Base-by-base conservation (phyloP, 2,329 filamentous ascomycete genomes). In the Phoma sp. region DNA sequence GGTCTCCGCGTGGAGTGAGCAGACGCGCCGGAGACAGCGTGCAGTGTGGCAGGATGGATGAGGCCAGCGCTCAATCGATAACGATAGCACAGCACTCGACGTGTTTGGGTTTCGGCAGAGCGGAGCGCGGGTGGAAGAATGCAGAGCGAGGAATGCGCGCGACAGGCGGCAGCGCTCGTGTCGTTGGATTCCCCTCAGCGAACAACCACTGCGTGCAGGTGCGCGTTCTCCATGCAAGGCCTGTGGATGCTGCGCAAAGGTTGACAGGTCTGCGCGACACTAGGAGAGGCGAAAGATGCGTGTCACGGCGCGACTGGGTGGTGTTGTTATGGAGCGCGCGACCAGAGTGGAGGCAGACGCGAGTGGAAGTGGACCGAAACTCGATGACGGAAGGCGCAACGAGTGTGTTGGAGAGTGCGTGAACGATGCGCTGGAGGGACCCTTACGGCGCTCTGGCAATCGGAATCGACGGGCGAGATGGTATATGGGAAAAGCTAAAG, bases 151-250 rank as follows among this genome's bases (percentile, higher is more conserved):
- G 64, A 65, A 64, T 64, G 63, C 58, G 61, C 60, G 59, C 48
- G 56, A 59, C 58, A 52, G 27, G 9, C 27, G 18, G 51, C 47
- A 48, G 57, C 55, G 57, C 46, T 50, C 60, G 55, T 36, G 54
- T 55, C 46, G 57, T 53, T 49, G 51, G 58, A 47, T 60, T 60
- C 63, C 62, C 68, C 67, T 72, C 69, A 73, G 58, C 68, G 68
- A 68, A 64, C 71, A 64, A 67, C 60, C 58, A 62, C 58, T 57
- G 59, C 38, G 59, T 61, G 47, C 51, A 55, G 46, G 46, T 44
- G 43, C 32, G 36, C 52, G 56, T 57, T 51, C 68, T 72, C 71
- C 71, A 74, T 74, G 61, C 71, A 73, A 67, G 67, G 69, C 64
- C 64, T 62, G 58, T 40, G 40, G 59, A 52, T 51, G 52, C 18